Conservation (phyloP, 2,329 filamentous ascomycete genomes). For the Xylaria sp. region DNA sequence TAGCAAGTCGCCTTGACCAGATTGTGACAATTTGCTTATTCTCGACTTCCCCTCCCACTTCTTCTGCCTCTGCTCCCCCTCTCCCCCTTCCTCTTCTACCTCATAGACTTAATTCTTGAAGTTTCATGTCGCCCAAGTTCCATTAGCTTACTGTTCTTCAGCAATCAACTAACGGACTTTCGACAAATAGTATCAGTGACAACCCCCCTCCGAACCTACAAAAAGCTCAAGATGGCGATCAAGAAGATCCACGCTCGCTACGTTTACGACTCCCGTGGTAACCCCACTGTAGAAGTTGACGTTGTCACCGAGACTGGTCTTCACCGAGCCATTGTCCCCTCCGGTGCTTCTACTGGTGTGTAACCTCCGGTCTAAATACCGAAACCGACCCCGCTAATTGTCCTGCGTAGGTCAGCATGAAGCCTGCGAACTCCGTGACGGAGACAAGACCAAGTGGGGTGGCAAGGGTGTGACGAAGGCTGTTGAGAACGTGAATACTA, state of each 20-base stretch:
- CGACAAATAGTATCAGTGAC: conserved; percentile 21
- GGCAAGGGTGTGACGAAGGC: conserved; percentile 91
- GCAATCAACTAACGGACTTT: conserved; percentile 19
- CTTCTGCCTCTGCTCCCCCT: background rate
- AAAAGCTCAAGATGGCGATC: conserved; percentile 78
- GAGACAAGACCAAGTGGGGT: conserved; percentile 85
- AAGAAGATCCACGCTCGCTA: conserved; percentile 91
- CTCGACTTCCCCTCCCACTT: background rate
- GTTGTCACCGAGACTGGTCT: conserved; percentile 95
- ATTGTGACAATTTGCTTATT: conserved; percentile 24
- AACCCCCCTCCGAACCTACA: background rate
- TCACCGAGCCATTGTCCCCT: conserved; percentile 97
- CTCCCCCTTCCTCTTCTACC: background rate
- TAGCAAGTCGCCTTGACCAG: background rate
- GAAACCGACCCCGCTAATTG: conserved; percentile 38
- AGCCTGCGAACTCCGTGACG: conserved; percentile 90
- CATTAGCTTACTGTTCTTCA: background rate
- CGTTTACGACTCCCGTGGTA: conserved; percentile 98
- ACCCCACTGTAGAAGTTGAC: conserved; percentile 99
- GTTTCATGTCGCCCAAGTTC: background rate
- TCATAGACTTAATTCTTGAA: background rate
- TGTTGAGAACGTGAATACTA: conserved; percentile 84
- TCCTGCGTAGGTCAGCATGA: conserved; percentile 78
- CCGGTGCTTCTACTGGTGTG: conserved; percentile 92
- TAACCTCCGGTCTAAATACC: conserved; percentile 44